phyloP scores from a whole-genome alignment of 257 asterid species.

The Solanum paucissectum region DNA sequence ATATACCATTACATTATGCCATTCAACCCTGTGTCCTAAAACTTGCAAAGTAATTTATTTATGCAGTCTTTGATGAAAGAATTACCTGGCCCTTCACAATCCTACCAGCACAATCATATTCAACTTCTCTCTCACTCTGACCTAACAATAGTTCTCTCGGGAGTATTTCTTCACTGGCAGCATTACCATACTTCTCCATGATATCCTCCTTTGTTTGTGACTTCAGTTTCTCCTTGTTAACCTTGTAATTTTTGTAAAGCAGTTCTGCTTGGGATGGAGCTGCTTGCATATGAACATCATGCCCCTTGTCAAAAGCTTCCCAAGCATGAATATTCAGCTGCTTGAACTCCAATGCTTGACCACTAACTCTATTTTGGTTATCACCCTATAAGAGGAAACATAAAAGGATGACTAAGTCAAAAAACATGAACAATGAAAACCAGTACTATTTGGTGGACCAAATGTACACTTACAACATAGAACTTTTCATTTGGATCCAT shows the following conservation, averaged over 20 bases:
- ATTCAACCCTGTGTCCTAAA: not conserved
- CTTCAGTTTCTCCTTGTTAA: slow-evolving; percentile 75
- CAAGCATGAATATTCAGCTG: slow-evolving; percentile 91
- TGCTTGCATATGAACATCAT: slow-evolving; percentile 96
- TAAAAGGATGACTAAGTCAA: not conserved
- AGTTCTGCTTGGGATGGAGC: slow-evolving; percentile 99
- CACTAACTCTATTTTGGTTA: slow-evolving; percentile 75
- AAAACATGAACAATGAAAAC: not conserved
- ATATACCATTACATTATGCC: not conserved
- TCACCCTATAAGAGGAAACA: slow-evolving; percentile 49
- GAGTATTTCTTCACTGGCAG: slow-evolving; percentile 73
- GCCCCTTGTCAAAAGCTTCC: slow-evolving; percentile 98
- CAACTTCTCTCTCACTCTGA: slow-evolving; percentile 83
- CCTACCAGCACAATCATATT: slow-evolving; percentile 95
- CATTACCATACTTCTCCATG: slow-evolving; percentile 93
- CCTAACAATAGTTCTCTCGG: slow-evolving; percentile 86
- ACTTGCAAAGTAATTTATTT: not conserved
- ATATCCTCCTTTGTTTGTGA: slow-evolving; percentile 70
- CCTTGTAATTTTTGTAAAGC: slow-evolving; percentile 64
- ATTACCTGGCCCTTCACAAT: slow-evolving; percentile 92
- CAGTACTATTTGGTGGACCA: not conserved
- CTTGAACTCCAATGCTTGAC: slow-evolving; percentile 97
- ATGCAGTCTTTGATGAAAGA: not conserved
- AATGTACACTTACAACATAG: slow-evolving; percentile 46
- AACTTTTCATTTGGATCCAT: slow-evolving; percentile 94